A percentile compares a stretch with the other conserved stretches of the same genome.
Conservation (phyloP, 2,329 filamentous ascomycete genomes). For the Calonectria pseudoreteaudii region DNA sequence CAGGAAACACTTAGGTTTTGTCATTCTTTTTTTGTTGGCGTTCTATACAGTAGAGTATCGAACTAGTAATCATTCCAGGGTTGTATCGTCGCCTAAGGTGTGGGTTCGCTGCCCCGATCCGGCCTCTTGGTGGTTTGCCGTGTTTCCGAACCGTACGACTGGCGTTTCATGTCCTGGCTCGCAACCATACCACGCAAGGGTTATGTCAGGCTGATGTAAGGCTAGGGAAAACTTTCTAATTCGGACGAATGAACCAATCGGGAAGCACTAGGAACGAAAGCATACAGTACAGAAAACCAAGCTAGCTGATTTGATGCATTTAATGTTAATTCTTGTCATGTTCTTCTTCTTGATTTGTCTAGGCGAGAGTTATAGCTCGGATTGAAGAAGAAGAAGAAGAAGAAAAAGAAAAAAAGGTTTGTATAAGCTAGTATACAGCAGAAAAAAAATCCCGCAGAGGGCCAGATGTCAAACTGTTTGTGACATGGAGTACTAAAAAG, state of each 20-base stretch:
- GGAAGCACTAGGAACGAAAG: not conserved
- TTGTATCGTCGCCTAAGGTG: not conserved
- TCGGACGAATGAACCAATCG: not conserved
- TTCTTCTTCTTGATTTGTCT: not conserved
- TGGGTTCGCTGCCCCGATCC: not conserved
- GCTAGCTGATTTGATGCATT: not conserved
- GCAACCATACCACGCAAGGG: conserved; percentile 24
- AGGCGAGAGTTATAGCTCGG: not conserved
- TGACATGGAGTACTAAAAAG: conserved; percentile 36
- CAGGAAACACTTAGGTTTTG: too few species aligned
- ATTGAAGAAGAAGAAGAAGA: not conserved
- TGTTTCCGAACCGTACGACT: conserved; percentile 17
- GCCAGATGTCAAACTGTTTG: conserved; percentile 42
- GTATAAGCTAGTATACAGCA: conserved; percentile 27
- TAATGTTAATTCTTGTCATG: not conserved
- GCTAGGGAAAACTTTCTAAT: not conserved
- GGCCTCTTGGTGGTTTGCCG: not conserved
- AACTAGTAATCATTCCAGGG: not conserved
- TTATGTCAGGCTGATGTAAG: conserved; percentile 13
- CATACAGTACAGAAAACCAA: not conserved
- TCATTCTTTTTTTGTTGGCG: too few species aligned
- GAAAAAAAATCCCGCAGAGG: conserved; percentile 30
- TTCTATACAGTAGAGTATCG: too few species aligned
- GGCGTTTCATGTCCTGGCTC: conserved; percentile 35
- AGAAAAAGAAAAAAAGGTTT: not conserved